Evolutionary conservation across 305 asterid genomes (phyloP).

Genomic region (Fraxinus sp.): DNA sequence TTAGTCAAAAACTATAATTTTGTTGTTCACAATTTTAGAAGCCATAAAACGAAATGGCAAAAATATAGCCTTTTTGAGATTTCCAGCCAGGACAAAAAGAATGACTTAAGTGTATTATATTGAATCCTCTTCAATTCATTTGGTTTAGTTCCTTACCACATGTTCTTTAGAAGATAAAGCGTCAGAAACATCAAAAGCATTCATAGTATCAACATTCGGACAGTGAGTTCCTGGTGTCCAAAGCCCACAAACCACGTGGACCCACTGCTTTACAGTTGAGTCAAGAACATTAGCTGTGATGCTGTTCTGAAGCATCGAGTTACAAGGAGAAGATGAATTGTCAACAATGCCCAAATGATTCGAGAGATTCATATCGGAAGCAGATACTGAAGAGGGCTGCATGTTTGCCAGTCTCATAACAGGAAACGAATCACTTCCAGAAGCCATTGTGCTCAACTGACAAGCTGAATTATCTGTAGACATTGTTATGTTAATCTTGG

Average conservation of each 20-base stretch:
- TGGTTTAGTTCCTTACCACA: slow-evolving; percentile 24
- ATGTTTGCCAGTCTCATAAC: slow-evolving; percentile 14
- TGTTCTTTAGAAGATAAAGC: slow-evolving; percentile 12
- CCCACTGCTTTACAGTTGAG: slow-evolving; percentile 36
- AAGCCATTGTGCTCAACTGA: slow-evolving; percentile 16
- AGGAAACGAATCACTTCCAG: slow-evolving; percentile 22
- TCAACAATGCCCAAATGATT: slow-evolving; percentile 4
- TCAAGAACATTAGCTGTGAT: slow-evolving; percentile 23
- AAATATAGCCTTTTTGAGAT: neutral
- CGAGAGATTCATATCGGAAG: neutral
- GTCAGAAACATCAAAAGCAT: slow-evolving; percentile 41
- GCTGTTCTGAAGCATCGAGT: slow-evolving; percentile 22
- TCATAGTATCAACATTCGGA: slow-evolving; percentile 34
- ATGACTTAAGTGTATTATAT: neutral
- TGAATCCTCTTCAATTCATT: neutral
- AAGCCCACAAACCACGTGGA: slow-evolving; percentile 41
- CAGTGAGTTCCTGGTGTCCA: slow-evolving; percentile 37
- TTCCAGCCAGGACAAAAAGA: neutral
- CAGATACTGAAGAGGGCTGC: slow-evolving; percentile 6
- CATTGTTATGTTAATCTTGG: neutral
- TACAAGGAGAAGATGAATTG: slow-evolving; percentile 4
- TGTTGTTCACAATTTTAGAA: neutral
- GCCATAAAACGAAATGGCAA: neutral
- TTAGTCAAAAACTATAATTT: neutral
- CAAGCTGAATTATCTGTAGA: neutral